Base-by-base conservation (phyloP, 2,329 filamentous ascomycete genomes). In the Phaeosphaeriaceae sp. region DNA sequence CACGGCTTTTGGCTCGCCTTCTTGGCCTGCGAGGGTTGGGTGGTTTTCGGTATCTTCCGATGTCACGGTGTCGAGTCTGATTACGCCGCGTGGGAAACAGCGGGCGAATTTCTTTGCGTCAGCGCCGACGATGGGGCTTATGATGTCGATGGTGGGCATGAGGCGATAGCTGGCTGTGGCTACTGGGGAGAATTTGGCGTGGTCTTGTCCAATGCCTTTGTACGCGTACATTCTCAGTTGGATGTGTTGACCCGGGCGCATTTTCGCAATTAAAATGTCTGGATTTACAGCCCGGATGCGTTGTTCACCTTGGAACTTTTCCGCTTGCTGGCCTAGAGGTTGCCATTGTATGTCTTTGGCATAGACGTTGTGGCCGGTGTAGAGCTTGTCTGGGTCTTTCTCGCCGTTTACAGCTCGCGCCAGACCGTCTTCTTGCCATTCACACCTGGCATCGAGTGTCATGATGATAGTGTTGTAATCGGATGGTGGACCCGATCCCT, bases 181-280 rank as follows among this genome's bases (percentile, higher is more conserved):
- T 29, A 97, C 94, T 38, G 94, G 94, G 0, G 91, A 96, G 79
- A 94, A 99, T 76, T 99, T 99, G 63, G 94, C 88, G 74, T 99
- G 94, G 75, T 99, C 94, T 57, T 88, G 86, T 39, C 94, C 94
- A 60, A 95, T 86, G 52, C 95, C 94, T 78, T 97, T 96, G 77
- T 96, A 87, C 77, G 93, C 94, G 79, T 97, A 92, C 83, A 96
- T 88, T 60, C 89, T 86, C 54, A 97, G 80, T 67, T 90, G 83
- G 66, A 99, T 90, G 63, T 85, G 84, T 79, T 99, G 95, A 4
- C 89, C 89, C 0, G 95, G 94, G 21, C 94, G 87, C 74, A 99
- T 79, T 79, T 99, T 99, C 52, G 92, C 92, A 70, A 99, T 86
- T 48, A 99, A 79, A 55, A 99, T 97, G 69, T 97, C 89, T 1